These are phyloP conservation scores for Thelonectria olida DNA, from an alignment of 2,329 filamentous ascomycete genomes.

Conservation along the genomic window DNA sequence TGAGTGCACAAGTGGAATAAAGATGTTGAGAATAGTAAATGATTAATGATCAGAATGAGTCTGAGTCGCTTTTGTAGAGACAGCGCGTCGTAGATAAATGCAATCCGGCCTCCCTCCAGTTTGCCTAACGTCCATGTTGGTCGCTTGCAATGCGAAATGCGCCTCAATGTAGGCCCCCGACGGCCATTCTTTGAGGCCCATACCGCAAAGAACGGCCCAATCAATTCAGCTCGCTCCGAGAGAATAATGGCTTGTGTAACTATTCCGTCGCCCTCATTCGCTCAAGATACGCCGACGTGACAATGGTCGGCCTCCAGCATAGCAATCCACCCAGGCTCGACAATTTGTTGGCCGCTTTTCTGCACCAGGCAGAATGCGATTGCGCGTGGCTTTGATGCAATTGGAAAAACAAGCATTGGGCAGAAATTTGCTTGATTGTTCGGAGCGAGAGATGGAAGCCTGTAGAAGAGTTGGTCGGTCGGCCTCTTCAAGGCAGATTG, in stretches of 20 bases:
- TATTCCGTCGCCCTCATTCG: constrained; percentile 20
- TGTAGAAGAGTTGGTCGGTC: background rate
- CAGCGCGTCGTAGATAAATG: no score
- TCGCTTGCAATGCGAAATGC: background rate
- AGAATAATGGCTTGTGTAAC: constrained; percentile 1
- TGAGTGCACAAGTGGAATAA: background rate
- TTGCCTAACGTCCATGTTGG: background rate
- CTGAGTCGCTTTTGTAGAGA: no score
- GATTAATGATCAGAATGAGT: background rate
- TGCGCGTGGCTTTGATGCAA: constrained; percentile 3
- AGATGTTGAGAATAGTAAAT: background rate
- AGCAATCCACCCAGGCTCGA: background rate
- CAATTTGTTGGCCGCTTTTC: constrained; percentile 18
- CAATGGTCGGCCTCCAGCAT: constrained; percentile 35
- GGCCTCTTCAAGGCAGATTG: background rate
- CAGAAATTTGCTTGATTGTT: background rate
- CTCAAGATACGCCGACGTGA: constrained; percentile 10
- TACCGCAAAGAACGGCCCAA: background rate
- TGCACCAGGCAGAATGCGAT: constrained; percentile 3
- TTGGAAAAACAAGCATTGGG: constrained; percentile 20
- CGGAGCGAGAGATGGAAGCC: background rate
- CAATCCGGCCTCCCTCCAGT: no score
- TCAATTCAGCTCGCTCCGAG: background rate
- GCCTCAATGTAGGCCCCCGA: background rate
- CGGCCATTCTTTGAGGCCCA: background rate